Base-by-base conservation (phyloP, 805 yeast species). In the Yarrowia divulgata region DNA sequence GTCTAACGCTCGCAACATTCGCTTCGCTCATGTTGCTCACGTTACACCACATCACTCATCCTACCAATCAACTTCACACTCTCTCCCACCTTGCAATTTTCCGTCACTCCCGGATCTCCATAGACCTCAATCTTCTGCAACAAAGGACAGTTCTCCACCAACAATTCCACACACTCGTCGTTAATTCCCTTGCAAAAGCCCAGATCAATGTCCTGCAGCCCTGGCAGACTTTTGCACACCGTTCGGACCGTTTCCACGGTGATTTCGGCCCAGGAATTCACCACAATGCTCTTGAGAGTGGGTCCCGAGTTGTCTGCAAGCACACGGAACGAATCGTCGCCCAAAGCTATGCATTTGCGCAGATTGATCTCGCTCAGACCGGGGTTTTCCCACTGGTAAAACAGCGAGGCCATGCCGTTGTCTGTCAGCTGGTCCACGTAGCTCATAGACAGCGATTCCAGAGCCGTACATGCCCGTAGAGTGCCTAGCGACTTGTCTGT, bases 121-220 rank as follows among this genome's bases (percentile, higher is more conserved):
- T 88, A 92, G 16, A 91, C 93, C 73, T 91, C 96, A 69, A 94
- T 75, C 16, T 90, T 82, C 57, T 83, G 82, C 69, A 94, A 78
- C 58, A 85, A 85, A 0, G 87, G 84, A 71, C 95, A 90, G 12
- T 84, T 82, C 35, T 83, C 78, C 2, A 90, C 84, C 23, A 92
- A 73, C 37, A 83, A 74, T 34, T 84, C 85, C n/a, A 93, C 76
- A 0, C 87, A 84, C 19, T 82, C 84, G 77, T 94, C 91, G 75
- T 92, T 92, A 13, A 91, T 84, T 23, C 87, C 81, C 48, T 96
- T 81, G 2, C 92, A 90, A 78, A 94, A 94, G 0, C 98, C 96
- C 14, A 88, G 75, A 76, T 94, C 95, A 18, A 91, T 73, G 42
- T 86, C 83, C 0, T 91, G 86, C 52, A 94, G 79, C 37, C 88